Evolutionary conservation across 1,284 basidiomycete genomes (phyloP).

Genomic region (Melampsora americana): DNA sequence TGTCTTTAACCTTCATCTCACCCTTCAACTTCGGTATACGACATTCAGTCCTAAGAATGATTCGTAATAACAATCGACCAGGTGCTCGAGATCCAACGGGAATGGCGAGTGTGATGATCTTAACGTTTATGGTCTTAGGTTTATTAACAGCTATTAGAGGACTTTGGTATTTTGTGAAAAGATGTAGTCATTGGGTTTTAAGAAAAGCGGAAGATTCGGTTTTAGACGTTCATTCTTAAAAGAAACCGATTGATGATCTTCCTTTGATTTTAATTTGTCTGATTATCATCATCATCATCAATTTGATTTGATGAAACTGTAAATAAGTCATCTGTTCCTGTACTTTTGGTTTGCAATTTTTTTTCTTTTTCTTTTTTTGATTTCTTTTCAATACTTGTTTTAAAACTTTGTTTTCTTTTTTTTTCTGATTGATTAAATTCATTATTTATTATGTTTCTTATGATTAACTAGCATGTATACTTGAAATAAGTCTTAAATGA

Average conservation of each 20-base stretch:
- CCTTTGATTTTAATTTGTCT: too few species aligned
- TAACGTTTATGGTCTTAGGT: slow-evolving; percentile 33
- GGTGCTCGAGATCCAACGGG: slow-evolving; percentile 21
- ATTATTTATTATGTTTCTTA: too few species aligned
- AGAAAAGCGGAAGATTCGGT: slow-evolving; percentile 33
- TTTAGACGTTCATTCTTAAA: slow-evolving; percentile 18
- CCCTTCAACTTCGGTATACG: slow-evolving; percentile 36
- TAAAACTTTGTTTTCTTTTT: background rate
- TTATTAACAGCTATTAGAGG: slow-evolving; percentile 37
- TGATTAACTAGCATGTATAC: too few species aligned
- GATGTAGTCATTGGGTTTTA: slow-evolving; percentile 28
- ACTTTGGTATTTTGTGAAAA: slow-evolving; percentile 35
- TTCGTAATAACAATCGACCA: slow-evolving; percentile 5
- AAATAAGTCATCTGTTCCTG: too few species aligned
- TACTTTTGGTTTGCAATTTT: too few species aligned
- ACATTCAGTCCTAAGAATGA: slow-evolving; percentile 36
- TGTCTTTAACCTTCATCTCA: slow-evolving; percentile 36
- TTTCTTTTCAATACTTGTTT: background rate
- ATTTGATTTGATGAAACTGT: too few species aligned
- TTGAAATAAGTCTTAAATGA: too few species aligned
- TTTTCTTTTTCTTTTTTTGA: too few species aligned
- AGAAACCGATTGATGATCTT: too few species aligned
- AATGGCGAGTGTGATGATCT: slow-evolving; percentile 17
- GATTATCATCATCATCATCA: too few species aligned
- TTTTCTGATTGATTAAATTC: too few species aligned